Evolutionary conservation across 352 stramenopile genomes (phyloP).

Genomic region (Phytophthora cactorum): DNA sequence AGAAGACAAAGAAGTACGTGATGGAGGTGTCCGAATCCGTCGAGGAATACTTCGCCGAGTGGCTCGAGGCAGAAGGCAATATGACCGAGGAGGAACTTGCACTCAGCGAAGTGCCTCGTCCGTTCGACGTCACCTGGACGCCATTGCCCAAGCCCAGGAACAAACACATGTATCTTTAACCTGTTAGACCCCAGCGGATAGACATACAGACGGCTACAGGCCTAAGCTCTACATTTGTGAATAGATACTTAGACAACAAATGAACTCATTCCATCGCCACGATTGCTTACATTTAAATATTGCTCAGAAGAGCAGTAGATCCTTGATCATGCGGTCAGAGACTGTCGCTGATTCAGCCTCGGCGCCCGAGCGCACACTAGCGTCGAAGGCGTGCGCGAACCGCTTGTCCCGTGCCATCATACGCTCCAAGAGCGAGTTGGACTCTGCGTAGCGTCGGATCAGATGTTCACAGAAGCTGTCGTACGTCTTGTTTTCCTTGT

Average conservation of each 20-base stretch:
- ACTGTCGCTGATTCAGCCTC: slow-evolving; percentile 66
- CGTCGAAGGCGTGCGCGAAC: slow-evolving; percentile 65
- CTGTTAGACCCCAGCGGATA: slow-evolving; percentile 20
- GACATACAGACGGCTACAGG: slow-evolving; percentile 10
- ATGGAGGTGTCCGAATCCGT: slow-evolving; percentile 29
- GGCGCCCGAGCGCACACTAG: slow-evolving; percentile 39
- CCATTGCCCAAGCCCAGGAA: slow-evolving; percentile 60
- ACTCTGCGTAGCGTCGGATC: slow-evolving; percentile 87
- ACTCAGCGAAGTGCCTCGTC: slow-evolving; percentile 50
- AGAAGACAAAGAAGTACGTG: slow-evolving; percentile 20
- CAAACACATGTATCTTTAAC: slow-evolving; percentile 84
- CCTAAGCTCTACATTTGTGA: slow-evolving; percentile 13
- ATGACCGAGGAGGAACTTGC: slow-evolving; percentile 47
- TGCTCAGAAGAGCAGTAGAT: slow-evolving; percentile 82
- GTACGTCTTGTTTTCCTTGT: slow-evolving; percentile 91
- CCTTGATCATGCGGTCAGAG: slow-evolving; percentile 87
- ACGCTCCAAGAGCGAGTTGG: slow-evolving; percentile 78
- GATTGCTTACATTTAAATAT: slow-evolving; percentile 32
- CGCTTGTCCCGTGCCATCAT: slow-evolving; percentile 85
- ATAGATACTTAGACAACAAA: slow-evolving; percentile 34
- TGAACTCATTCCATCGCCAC: neutral
- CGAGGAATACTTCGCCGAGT: slow-evolving; percentile 59
- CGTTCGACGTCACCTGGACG: slow-evolving; percentile 84
- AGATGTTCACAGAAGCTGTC: slow-evolving; percentile 90
- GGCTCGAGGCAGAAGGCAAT: slow-evolving; percentile 40